Percentiles rank a stretch among this genome's conserved stretches.
Evolutionary conservation across 345 rosid species (phyloP).

Genomic region (Brassica carinata): DNA sequence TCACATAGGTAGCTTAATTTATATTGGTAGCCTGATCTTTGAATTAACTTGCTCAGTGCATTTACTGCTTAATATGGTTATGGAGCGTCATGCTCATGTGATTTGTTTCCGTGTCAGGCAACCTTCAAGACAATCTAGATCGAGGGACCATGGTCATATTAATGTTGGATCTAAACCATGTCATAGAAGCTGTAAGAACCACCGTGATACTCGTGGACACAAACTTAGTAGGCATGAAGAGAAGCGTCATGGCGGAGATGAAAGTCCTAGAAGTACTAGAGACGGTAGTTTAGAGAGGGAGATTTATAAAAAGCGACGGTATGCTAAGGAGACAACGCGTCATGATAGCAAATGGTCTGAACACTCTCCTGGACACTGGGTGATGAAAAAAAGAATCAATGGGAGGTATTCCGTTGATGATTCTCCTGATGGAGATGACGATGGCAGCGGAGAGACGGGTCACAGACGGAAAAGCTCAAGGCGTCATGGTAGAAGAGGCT

Average conservation of each 20-base stretch:
- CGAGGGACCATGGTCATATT: conserved; percentile 43
- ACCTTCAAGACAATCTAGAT: conserved; percentile 53
- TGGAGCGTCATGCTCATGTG: conserved; percentile 18
- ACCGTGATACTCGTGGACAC: conserved; percentile 19
- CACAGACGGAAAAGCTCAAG: conserved; percentile 4
- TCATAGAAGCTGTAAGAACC: conserved; percentile 31
- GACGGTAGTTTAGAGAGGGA: conserved; percentile 44
- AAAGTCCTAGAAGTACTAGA: conserved; percentile 41
- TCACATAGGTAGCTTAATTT: conserved; percentile 45
- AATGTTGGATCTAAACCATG: conserved; percentile 12
- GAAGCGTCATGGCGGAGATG: conserved; percentile 33
- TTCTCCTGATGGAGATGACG: conserved; percentile 4
- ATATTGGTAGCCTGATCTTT: conserved; percentile 9
- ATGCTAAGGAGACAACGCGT: conserved; percentile 31
- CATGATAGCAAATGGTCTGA: conserved; percentile 40
- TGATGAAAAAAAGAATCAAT: conserved; percentile 15
- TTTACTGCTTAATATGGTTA: conserved; percentile 8
- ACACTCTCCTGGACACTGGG: conserved; percentile 33
- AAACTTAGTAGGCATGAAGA: conserved; percentile 23
- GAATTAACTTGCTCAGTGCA: neutral
- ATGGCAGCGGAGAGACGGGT: conserved; percentile 2
- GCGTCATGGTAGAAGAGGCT: conserved; percentile 7
- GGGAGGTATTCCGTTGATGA: conserved; percentile 42
- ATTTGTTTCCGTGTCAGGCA: conserved; percentile 44
- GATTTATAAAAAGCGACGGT: conserved; percentile 23